Conservation (phyloP, 2,329 filamentous ascomycete genomes). For the Fusarium sp. region DNA sequence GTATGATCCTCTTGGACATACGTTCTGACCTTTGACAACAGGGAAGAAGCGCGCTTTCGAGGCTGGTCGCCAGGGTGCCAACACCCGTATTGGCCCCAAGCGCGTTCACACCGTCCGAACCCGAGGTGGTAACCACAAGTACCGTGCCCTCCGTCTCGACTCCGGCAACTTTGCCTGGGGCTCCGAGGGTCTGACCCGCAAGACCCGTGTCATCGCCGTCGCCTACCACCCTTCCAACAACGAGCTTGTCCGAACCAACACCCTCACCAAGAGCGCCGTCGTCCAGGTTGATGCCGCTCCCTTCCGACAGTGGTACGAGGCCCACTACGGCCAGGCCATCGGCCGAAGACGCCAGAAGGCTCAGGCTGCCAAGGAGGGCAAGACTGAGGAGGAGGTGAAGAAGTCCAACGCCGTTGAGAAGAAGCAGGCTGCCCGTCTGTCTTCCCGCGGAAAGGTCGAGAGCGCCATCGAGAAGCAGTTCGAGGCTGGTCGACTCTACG, state of each 20-base stretch:
- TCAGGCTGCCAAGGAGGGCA: conserved; percentile 65
- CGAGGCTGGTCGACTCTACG: conserved; percentile 97
- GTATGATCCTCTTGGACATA: conserved; percentile 66
- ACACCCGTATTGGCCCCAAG: conserved; percentile 98
- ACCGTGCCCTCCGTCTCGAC: conserved; percentile 98
- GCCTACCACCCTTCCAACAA: conserved; percentile 99
- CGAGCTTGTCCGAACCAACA: conserved; percentile 99
- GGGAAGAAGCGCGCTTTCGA: conserved; percentile 99
- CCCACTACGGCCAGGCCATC: conserved; percentile 93
- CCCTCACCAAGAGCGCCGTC: conserved; percentile 98
- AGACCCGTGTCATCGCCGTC: conserved; percentile 98
- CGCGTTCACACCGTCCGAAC: conserved; percentile 96
- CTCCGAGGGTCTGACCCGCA: conserved; percentile 97
- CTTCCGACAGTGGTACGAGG: conserved; percentile 99
- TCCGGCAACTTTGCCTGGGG: conserved; percentile 99
- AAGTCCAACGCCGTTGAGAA: conserved; percentile 96
- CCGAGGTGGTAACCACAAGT: conserved; percentile 99
- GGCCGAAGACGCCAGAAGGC: conserved; percentile 94
- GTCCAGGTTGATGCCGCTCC: conserved; percentile 98
- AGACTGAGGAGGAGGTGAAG: conserved; percentile 77
- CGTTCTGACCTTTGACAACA: conserved; percentile 79
- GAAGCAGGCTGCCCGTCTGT: conserved; percentile 92
- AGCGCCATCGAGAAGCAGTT: conserved; percentile 95
- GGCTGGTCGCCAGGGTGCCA: conserved; percentile 98
- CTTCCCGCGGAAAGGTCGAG: conserved; percentile 92